Evolutionary conservation across 1,284 basidiomycete species (phyloP).

Genomic region (Leccinum solheimii): DNA sequence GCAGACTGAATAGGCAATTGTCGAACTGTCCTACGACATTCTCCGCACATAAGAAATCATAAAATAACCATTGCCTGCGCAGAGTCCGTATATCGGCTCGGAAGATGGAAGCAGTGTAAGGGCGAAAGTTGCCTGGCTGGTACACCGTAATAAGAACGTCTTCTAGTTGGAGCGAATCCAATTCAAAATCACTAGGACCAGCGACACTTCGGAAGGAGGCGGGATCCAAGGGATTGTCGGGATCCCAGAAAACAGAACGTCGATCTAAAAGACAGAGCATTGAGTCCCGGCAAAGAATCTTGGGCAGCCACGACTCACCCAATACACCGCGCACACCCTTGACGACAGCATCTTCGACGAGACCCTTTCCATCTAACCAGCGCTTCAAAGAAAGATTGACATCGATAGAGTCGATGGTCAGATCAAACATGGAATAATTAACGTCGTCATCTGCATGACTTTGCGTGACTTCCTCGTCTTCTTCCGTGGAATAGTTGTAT

Average conservation of each 20-base stretch:
- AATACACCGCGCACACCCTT: constrained; percentile 94
- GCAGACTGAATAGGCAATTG: constrained; percentile 95
- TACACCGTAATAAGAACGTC: constrained; percentile 95
- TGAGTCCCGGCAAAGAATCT: background rate
- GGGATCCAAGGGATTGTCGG: constrained; percentile 75
- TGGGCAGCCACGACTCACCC: constrained; percentile 49
- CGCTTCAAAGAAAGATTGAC: constrained; percentile 91
- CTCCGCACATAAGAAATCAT: constrained; percentile 89
- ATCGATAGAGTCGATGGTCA: constrained; percentile 93
- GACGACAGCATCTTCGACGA: constrained; percentile 88
- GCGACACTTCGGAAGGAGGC: constrained; percentile 76
- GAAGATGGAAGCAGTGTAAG: constrained; percentile 95
- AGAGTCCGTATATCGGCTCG: constrained; percentile 86
- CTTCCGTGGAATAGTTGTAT: constrained; percentile 62
- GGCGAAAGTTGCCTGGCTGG: constrained; percentile 90
- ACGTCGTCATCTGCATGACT: constrained; percentile 48
- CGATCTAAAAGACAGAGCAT: constrained; percentile 60
- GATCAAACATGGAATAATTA: constrained; percentile 87
- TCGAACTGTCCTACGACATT: constrained; percentile 97
- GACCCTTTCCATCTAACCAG: constrained; percentile 96
- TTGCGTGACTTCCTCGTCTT: constrained; percentile 35
- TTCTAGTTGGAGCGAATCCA: constrained; percentile 87
- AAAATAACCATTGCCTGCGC: constrained; percentile 94
- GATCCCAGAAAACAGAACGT: constrained; percentile 87
- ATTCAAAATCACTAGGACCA: constrained; percentile 86